Conservation (phyloP, 2,329 filamentous ascomycete genomes). For the Penicillium thymicola region DNA sequence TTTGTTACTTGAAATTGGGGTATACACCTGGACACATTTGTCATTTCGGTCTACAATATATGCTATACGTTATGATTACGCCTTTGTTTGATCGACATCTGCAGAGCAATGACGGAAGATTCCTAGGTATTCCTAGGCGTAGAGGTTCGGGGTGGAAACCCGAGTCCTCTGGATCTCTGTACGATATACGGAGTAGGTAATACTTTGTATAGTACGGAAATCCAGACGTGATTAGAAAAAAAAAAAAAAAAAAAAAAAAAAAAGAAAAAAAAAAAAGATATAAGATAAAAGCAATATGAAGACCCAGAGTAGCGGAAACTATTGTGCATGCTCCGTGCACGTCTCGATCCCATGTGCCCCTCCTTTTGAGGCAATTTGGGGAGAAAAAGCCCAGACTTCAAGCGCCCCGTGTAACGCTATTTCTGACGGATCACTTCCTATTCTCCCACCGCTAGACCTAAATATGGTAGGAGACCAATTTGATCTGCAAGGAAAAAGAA, state of each 20-base stretch:
- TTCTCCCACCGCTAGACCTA: constrained; percentile 12
- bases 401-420: constrained; percentile 4
- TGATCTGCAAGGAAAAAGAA: not conserved
- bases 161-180: not conserved
- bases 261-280: not conserved
- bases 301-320: constrained; percentile 9
- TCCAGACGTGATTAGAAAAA: not conserved
- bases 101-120: not conserved
- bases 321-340: constrained; percentile 9
- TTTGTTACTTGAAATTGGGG: not conserved
- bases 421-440: constrained; percentile 21
- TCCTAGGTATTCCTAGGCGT: not conserved
- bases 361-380: not conserved
- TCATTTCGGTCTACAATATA: not conserved
- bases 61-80: not conserved
- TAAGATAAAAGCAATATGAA: not conserved
- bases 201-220: not conserved
- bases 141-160: not conserved
- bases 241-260: not conserved
- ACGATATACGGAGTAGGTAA: not conserved
- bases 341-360: constrained; percentile 6
- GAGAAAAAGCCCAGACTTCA: not conserved
- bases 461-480: constrained; percentile 4
- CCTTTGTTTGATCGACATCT: constrained; percentile 5
- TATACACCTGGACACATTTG: not conserved